Evolutionary conservation across 2,329 filamentous ascomycete genomes (phyloP).

Genomic region (Stagonosporopsis rhizophila): DNA sequence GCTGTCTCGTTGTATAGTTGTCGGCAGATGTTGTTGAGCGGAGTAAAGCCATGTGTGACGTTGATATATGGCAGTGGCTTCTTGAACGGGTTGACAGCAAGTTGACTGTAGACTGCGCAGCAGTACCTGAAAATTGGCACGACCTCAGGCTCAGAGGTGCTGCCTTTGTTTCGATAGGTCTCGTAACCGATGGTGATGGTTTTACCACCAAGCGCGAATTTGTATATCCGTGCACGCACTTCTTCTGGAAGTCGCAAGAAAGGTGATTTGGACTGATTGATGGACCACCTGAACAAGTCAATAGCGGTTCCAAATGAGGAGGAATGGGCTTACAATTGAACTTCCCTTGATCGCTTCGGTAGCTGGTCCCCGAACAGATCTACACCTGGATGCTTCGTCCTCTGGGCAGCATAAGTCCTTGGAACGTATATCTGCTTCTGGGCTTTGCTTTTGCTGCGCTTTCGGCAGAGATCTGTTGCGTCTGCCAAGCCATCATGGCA

Average conservation of each 20-base stretch:
- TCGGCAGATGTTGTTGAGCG: constrained; percentile 37
- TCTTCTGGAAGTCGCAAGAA: constrained; percentile 35
- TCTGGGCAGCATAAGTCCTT: constrained; percentile 22
- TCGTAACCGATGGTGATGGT: constrained; percentile 36
- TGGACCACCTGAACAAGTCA: constrained; percentile 25
- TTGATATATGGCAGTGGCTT: constrained; percentile 13
- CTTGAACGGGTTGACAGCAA: constrained; percentile 20
- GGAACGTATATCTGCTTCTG: constrained; percentile 21
- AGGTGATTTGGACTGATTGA: constrained; percentile 34
- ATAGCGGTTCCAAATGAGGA: background rate
- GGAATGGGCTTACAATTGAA: constrained; percentile 22
- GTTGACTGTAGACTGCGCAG: constrained; percentile 24
- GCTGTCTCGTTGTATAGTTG: constrained; percentile 42
- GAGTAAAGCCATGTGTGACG: constrained; percentile 19
- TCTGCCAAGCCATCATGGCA: constrained; percentile 13
- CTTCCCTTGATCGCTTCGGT: constrained; percentile 20
- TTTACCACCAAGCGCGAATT: constrained; percentile 30
- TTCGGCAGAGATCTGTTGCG: constrained; percentile 16
- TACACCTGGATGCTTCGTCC: constrained; percentile 13
- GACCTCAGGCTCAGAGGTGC: background rate
- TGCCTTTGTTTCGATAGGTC: constrained; percentile 24
- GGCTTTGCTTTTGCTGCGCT: constrained; percentile 15
- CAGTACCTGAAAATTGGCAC: constrained; percentile 33
- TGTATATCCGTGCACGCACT: constrained; percentile 33
- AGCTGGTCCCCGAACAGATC: constrained; percentile 18